Conservation (phyloP, 2,329 filamentous ascomycete species). For the Microcyclospora tardicrescens region DNA sequence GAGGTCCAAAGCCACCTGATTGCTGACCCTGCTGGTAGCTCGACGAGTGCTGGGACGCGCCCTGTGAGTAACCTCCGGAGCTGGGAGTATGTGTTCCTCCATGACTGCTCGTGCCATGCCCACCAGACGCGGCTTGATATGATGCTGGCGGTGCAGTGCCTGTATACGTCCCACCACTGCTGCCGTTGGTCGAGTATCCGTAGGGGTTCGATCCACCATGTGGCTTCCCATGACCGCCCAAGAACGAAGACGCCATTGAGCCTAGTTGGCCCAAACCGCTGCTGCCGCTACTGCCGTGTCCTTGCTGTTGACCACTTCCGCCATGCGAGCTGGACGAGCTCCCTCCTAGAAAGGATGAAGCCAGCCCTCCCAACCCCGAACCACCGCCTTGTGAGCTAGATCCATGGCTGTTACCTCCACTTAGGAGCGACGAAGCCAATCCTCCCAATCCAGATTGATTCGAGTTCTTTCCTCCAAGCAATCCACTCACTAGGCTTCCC, state of each 20-base stretch:
- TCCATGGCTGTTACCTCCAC: conserved; percentile 7
- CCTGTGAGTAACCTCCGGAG: conserved; percentile 7
- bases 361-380: conserved; percentile 18
- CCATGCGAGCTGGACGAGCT: conserved; percentile 9
- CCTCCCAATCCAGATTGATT: conserved; percentile 13
- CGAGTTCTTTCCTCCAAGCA: conserved; percentile 2
- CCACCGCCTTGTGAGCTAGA: conserved; percentile 3
- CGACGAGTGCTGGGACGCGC: neutral
- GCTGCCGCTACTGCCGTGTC: conserved; percentile 6
- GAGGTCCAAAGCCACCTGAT: conserved; percentile 5
- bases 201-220: conserved; percentile 19
- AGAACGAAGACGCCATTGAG: conserved; percentile 16
- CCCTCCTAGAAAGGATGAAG: conserved; percentile 21
- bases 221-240: conserved; percentile 21
- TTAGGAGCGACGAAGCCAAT: conserved; percentile 14
- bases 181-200: conserved; percentile 23
- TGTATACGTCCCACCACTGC: conserved; percentile 21
- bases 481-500: no score
- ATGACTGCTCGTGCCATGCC: conserved; percentile 3
- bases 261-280: conserved; percentile 14
- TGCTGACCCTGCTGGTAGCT: neutral
- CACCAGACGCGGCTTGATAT: conserved; percentile 18
- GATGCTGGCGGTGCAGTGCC: conserved; percentile 24
- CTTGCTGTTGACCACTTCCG: conserved; percentile 1
- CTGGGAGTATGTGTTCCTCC: conserved; percentile 5